Base-by-base conservation (phyloP, 2,329 filamentous ascomycete species). In the Teratosphaeriaceae sp. region DNA sequence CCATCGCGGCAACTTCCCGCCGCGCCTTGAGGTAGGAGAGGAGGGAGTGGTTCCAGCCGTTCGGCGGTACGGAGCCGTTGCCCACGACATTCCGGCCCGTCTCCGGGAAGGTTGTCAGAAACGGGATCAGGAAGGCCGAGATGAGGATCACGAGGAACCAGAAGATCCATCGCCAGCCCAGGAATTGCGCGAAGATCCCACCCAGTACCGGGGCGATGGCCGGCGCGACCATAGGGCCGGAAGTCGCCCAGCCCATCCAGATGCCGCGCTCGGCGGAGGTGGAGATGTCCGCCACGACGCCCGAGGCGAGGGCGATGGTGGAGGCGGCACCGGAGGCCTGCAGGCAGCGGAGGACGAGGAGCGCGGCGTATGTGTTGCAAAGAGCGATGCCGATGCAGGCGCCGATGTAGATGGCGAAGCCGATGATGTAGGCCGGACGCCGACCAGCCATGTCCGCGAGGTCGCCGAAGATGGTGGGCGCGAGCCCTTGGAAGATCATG, bases 401-500 rank as follows among this genome's bases (percentile, higher is more conserved):
- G 3, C 36, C 49, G 18, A 55, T 30, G 38, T 55, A 56, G 31
- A 58, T 38, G 11, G 42, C 38, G 24, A 58, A 55, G 18, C 47
- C 42, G 20, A 56, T 46, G n/a, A 56, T 46, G 23, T 54, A 56
- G 7, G 53, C 50, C 7, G 53, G 55, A 30, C 52, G 30, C 24
- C 54, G 43, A 2, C 55, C 55, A 16, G 45, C 41, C 46, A 48
- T 51, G 22, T 58, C 55, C 11, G 49, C 42, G 5, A 58, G 35
- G 37, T 49, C 48, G 5, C 47, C 55, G 19, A 54, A 47, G 31
- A 58, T 46, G 5, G 48, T 52, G 2, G 54, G 55, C 3, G 55
- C 52, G 5, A 78, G 57, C 2, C 72, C 75, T 64, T 78, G 74
- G 24, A 74, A 67, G 29, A 75, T 72, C 66, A 80, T 76, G 57